Percentiles rank a stretch among this genome's conserved stretches.
Conservation (phyloP, 2,329 filamentous ascomycete genomes). For the Aschersonia sp. region DNA sequence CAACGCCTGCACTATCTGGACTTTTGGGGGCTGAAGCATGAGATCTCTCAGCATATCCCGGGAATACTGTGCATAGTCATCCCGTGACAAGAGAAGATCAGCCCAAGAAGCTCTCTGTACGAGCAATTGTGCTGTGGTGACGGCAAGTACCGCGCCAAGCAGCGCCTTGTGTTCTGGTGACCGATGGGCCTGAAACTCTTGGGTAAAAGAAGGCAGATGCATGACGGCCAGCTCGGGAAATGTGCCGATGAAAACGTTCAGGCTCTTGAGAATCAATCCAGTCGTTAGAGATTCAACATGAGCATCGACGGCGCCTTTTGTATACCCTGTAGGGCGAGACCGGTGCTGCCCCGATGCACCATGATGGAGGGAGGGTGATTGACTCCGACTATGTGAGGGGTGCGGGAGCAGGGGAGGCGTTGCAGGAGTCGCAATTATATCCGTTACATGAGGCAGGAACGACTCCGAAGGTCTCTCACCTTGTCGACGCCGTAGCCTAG, state of each 20-base stretch:
- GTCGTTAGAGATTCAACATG: constrained; percentile 13
- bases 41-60: constrained; percentile 11
- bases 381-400: neutral
- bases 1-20: constrained; percentile 22
- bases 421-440: no score
- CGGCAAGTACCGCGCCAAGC: constrained; percentile 13
- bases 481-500: constrained; percentile 1
- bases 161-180: constrained; percentile 14
- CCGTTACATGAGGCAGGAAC: no score
- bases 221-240: constrained; percentile 19
- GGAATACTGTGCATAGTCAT: constrained; percentile 17
- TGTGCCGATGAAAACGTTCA: constrained; percentile 19
- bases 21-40: constrained; percentile 14
- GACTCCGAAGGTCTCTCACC: neutral
- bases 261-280: constrained; percentile 14
- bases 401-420: no score
- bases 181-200: constrained; percentile 8
- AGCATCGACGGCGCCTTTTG: constrained; percentile 6
- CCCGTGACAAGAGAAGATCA: constrained; percentile 13
- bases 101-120: constrained; percentile 15
- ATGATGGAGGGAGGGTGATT: neutral
- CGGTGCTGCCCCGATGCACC: neutral
- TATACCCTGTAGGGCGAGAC: neutral
- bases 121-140: constrained; percentile 16
- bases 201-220: constrained; percentile 16